These are phyloP conservation scores for Haplosporangium gracile DNA, from an alignment of 192 early-diverging fungal genomes.

Conservation along the genomic window DNA sequence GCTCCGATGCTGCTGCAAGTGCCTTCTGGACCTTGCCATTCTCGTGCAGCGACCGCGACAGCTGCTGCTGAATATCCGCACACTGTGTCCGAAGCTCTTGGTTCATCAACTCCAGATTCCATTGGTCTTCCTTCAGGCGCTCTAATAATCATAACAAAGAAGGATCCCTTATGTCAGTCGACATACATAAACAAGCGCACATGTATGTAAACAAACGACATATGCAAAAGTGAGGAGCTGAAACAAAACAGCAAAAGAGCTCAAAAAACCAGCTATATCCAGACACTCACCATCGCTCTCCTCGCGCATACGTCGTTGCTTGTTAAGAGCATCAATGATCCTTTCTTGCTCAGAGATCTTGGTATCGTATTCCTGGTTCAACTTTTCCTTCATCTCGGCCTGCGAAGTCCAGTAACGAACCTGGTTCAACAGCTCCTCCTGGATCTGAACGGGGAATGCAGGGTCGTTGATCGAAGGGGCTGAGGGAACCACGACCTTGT, in stretches of 20 bases:
- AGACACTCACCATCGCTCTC: constrained; percentile 67
- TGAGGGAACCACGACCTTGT: constrained; percentile 46
- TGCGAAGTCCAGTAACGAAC: constrained; percentile 57
- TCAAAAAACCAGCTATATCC: background rate
- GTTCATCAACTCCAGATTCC: constrained; percentile 65
- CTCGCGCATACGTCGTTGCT: constrained; percentile 65
- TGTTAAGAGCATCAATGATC: constrained; percentile 62
- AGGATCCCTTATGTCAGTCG: background rate
- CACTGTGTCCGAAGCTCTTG: constrained; percentile 62
- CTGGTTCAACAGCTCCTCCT: constrained; percentile 52
- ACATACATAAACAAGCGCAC: background rate
- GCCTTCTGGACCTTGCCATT: constrained; percentile 70
- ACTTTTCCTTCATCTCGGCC: constrained; percentile 56
- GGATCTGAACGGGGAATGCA: constrained; percentile 50
- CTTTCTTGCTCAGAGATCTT: constrained; percentile 68
- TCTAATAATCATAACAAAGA: constrained; percentile 50
- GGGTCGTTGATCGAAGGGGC: constrained; percentile 40
- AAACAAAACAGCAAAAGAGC: background rate
- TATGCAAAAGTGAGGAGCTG: background rate
- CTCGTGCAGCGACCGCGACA: constrained; percentile 64
- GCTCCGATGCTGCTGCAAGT: constrained; percentile 64
- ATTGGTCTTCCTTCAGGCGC: constrained; percentile 65
- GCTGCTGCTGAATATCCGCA: constrained; percentile 59
- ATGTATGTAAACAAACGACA: background rate
- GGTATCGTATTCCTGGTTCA: constrained; percentile 61